phyloP scores from a whole-genome alignment of 73 alveolate genomes.

The Paraurostyla sp. region DNA sequence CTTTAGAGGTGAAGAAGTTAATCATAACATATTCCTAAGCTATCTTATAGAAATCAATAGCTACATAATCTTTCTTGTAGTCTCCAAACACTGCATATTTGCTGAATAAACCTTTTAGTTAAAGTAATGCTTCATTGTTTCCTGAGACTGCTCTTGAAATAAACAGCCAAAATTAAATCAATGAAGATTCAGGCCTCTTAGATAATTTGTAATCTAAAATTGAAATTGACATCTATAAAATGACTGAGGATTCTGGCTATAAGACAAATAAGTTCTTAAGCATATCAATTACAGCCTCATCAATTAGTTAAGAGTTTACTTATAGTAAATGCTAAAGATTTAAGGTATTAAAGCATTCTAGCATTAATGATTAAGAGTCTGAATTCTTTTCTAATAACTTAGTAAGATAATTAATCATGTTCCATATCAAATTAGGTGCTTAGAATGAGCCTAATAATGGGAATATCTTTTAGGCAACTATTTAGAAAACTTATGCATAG shows the following conservation, averaged over 20 bases:
- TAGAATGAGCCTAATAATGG: constrained; percentile 32
- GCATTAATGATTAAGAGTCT: neutral
- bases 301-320: constrained; percentile 36
- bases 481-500: constrained; percentile 33
- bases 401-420: constrained; percentile 48
- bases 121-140: neutral
- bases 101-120: constrained; percentile 13
- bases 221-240: constrained; percentile 47
- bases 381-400: constrained; percentile 36
- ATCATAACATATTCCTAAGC: constrained; percentile 20
- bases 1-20: constrained; percentile 27
- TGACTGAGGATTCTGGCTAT: constrained; percentile 34
- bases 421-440: constrained; percentile 56
- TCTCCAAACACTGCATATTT: constrained; percentile 1
- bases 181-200: neutral
- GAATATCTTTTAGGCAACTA: constrained; percentile 21
- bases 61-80: constrained; percentile 19
- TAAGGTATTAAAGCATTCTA: constrained; percentile 16
- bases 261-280: constrained; percentile 23
- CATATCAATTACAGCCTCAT: constrained; percentile 67
- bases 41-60: constrained; percentile 31
- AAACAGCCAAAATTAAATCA: constrained; percentile 36
- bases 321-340: constrained; percentile 18
- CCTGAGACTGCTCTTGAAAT: constrained; percentile 34
- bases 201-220: constrained; percentile 32